These are phyloP conservation scores for Beauveria scarabaeidicola DNA, from an alignment of 2,329 filamentous ascomycete genomes.

Conservation along the genomic window DNA sequence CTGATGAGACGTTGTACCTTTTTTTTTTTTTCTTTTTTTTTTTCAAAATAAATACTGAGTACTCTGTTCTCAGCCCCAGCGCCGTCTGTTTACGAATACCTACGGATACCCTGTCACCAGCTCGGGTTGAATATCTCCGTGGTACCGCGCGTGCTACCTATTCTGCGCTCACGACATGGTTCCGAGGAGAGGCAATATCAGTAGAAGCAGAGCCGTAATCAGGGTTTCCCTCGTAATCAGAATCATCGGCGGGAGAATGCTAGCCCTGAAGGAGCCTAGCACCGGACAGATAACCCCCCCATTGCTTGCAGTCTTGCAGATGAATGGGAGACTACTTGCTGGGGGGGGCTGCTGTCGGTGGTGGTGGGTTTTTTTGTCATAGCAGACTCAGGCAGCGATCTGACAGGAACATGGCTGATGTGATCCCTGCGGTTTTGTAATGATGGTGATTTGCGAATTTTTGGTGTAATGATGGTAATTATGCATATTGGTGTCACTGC, in stretches of 20 bases:
- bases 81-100: background rate
- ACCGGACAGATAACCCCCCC: conserved; percentile 1
- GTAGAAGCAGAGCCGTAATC: background rate
- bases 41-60: no score
- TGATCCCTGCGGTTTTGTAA: background rate
- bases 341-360: background rate
- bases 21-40: no score
- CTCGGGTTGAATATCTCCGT: background rate
- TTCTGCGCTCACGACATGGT: background rate
- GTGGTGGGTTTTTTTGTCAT: background rate
- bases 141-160: background rate
- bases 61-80: background rate
- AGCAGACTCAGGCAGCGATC: background rate
- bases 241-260: background rate
- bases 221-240: background rate
- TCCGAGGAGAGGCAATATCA: background rate
- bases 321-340: background rate
- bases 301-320: background rate
- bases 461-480: background rate
- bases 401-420: background rate
- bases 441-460: background rate
- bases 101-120: background rate
- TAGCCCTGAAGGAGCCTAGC: background rate
- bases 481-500: background rate
- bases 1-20: background rate